Percentiles rank a stretch among this genome's conserved stretches.
phyloP scores from a whole-genome alignment of 345 rosid species.

The Trapa incisa region DNA sequence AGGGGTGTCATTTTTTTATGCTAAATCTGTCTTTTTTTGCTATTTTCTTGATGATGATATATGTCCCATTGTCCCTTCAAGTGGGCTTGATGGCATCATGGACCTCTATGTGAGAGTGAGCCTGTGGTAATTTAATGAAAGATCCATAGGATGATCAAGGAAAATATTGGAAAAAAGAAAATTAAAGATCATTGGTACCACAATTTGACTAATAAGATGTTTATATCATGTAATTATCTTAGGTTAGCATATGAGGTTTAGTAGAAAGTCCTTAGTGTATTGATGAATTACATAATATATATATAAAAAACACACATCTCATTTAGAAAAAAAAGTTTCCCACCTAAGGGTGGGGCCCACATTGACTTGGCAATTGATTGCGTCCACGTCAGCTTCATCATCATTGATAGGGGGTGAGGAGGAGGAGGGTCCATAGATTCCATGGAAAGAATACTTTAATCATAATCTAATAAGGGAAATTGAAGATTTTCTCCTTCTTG shows the following conservation, averaged over 20 bases:
- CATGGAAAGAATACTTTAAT: neutral
- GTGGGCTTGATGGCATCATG: neutral
- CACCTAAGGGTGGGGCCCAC: neutral
- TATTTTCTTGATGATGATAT: neutral
- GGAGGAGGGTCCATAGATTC: neutral
- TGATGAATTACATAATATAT: too few relatives aligned
- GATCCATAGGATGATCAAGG: neutral
- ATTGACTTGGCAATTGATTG: constrained; percentile 9
- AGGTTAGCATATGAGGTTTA: too few relatives aligned
- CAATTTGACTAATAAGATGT: too few relatives aligned
- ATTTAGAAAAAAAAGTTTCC: neutral
- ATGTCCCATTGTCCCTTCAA: neutral
- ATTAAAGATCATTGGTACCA: neutral
- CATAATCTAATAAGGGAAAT: neutral
- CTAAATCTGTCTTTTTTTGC: too few relatives aligned
- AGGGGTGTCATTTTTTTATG: too few relatives aligned
- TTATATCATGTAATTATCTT: too few relatives aligned
- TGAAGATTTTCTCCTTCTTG: neutral
- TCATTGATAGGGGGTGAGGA: neutral
- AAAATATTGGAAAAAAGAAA: neutral
- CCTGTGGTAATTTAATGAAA: neutral
- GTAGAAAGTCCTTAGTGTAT: too few relatives aligned
- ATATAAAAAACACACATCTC: neutral
- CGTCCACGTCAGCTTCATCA: constrained; percentile 1
- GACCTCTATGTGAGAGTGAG: neutral